Conservation (phyloP, 257 asterid species). For the Ehretia macrophylla region DNA sequence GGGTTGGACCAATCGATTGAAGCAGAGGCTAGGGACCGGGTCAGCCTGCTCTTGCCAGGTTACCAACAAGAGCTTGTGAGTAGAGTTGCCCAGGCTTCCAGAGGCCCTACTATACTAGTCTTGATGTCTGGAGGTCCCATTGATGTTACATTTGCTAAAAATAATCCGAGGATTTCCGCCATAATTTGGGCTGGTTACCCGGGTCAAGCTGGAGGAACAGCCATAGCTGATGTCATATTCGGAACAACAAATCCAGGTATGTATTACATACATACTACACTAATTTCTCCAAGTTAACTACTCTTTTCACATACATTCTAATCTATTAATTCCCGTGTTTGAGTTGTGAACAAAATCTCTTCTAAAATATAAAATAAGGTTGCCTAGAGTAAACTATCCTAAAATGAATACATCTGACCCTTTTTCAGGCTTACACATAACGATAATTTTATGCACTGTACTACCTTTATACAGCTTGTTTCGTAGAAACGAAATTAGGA, state of each 20-base stretch:
- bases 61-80: constrained; percentile 75
- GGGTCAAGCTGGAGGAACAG: constrained; percentile 89
- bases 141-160: constrained; percentile 73
- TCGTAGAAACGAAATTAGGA: too few relatives aligned
- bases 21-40: constrained; percentile 62
- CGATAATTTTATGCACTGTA: too few relatives aligned
- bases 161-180: constrained; percentile 58
- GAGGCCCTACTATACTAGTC: constrained; percentile 66
- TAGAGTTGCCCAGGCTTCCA: constrained; percentile 76
- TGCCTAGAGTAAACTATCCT: too few relatives aligned
- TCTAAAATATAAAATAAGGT: too few relatives aligned
- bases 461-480: too few relatives aligned
- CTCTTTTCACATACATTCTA: not conserved
- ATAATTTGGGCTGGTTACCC: constrained; percentile 93
- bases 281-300: not conserved
- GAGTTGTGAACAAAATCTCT: not conserved
- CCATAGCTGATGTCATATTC: constrained; percentile 78
- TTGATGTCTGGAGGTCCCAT: constrained; percentile 84
- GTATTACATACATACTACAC: not conserved
- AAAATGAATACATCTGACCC: too few relatives aligned
- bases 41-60: constrained; percentile 72
- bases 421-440: too few relatives aligned
- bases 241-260: constrained; percentile 81
- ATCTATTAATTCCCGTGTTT: not conserved
- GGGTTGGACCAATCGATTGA: constrained; percentile 74